Evolutionary conservation across 1,284 basidiomycete genomes (phyloP), one percentile per base, ranked within the genome.

Genomic region (Athelia psychrophila): DNA sequence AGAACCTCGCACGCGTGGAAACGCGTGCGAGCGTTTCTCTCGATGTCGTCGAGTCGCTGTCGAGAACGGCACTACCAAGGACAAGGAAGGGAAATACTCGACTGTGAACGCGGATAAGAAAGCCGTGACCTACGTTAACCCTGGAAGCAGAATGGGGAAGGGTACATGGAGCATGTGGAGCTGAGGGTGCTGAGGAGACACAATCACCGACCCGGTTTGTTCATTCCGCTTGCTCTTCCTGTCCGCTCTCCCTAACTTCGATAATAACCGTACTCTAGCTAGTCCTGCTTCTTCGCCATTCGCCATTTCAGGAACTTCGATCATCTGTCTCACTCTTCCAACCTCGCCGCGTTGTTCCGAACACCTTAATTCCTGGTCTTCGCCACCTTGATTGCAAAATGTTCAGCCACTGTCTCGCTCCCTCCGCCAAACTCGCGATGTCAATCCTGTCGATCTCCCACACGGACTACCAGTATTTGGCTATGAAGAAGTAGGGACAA

Each of bases 11-110:
- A 89, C 90, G 0, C 82, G 93, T 0, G 96, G 97, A 61, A 95
- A 98, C 62, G 93, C 94, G 0, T 98, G 95, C 60, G 94, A 97
- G 61, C 80, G 91, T 0, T 86, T 84, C 50, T 75, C 85, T 62
- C 81, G 88, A 15, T 97, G 95, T 62, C 67, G 77, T 2, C 75
- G 80, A 51, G 81, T 90, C 24, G 75, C 75, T 18, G 75, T 81
- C 1, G 77, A 72, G 20, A n/a, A 51, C 16, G 51, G 51, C 19
- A 22, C 36, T 19, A 30, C 24, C 3, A 30, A 36, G 19, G 38
- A 38, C 16, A 47, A 50, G 18, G 57, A 49, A 19, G 48, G 57
- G 53, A 47, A 45, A 22, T 59, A 60, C 42, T 54, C 54, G 32
- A 50, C 66, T 13, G 68, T 51, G 2, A 81, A 76, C 55, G 62